Conservation (phyloP, 352 stramenopile genomes). For the Pythium aquatile region DNA sequence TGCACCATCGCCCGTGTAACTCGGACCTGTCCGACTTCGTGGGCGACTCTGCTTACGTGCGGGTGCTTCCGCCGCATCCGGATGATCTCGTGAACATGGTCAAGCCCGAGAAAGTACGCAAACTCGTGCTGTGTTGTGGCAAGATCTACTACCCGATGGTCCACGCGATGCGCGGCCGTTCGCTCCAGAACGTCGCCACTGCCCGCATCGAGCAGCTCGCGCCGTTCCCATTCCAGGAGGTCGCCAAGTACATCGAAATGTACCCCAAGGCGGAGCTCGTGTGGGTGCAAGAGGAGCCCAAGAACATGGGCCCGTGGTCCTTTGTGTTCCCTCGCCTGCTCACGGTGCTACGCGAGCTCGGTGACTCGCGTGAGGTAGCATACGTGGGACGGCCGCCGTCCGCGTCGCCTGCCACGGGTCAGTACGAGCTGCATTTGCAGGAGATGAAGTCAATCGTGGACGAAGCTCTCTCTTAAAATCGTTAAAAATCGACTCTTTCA, state of each 20-base stretch:
- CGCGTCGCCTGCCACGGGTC: slow-evolving; percentile 95
- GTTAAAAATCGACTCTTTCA: not conserved
- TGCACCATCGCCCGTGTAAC: slow-evolving; percentile 80
- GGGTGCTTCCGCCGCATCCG: slow-evolving; percentile 70
- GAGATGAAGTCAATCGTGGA: slow-evolving; percentile 95
- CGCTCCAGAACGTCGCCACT: slow-evolving; percentile 62
- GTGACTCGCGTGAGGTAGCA: slow-evolving; percentile 47
- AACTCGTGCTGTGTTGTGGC: slow-evolving; percentile 76
- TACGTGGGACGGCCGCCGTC: slow-evolving; percentile 96
- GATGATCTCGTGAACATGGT: slow-evolving; percentile 69
- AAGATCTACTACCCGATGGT: slow-evolving; percentile 85
- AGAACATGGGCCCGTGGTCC: slow-evolving; percentile 98
- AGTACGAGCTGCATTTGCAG: slow-evolving; percentile 92
- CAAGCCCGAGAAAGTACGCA: slow-evolving; percentile 66
- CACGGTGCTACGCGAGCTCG: slow-evolving; percentile 90
- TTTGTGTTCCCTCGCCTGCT: slow-evolving; percentile 92
- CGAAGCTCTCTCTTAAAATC: slow-evolving; percentile 55
- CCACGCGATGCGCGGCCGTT: slow-evolving; percentile 55
- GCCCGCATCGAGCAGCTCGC: slow-evolving; percentile 86
- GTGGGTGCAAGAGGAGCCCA: slow-evolving; percentile 98
- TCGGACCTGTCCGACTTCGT: slow-evolving; percentile 71
- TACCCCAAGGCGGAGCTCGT: slow-evolving; percentile 97
- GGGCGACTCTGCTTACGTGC: slow-evolving; percentile 54
- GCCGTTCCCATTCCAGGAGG: slow-evolving; percentile 97
- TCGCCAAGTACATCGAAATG: slow-evolving; percentile 85